These are phyloP conservation scores for Lactarius akahatsu DNA, from an alignment of 768 basidiomycete genomes.

Conservation along the genomic window DNA sequence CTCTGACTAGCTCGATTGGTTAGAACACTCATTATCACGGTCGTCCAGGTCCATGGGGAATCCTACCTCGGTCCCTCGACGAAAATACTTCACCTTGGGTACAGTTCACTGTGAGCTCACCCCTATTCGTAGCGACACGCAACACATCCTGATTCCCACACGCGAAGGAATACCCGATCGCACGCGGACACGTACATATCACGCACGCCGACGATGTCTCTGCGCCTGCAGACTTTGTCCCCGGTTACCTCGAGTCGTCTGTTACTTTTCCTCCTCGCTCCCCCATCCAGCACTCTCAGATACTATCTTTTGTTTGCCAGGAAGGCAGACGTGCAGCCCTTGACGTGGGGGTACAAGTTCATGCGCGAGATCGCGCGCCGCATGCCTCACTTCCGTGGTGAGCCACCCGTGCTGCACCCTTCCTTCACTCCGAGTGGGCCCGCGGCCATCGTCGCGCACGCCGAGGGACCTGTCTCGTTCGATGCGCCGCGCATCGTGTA, in stretches of 20 bases:
- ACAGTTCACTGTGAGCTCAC: conserved; percentile 17
- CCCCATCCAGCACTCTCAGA: conserved; percentile 33
- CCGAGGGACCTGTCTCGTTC: too few relatives aligned
- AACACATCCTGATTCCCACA: not conserved
- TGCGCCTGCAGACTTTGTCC: conserved; percentile 29
- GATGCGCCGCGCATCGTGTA: too few relatives aligned
- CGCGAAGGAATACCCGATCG: conserved; percentile 25
- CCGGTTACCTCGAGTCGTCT: conserved; percentile 41
- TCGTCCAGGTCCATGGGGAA: conserved; percentile 25
- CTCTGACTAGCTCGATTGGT: not conserved
- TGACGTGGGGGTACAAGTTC: too few relatives aligned
- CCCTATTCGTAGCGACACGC: too few relatives aligned
- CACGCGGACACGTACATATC: conserved; percentile 30
- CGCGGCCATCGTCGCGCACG: too few relatives aligned
- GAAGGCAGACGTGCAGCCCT: conserved; percentile 33
- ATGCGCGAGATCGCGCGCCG: too few relatives aligned
- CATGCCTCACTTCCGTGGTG: too few relatives aligned
- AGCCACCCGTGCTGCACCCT: too few relatives aligned
- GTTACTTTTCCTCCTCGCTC: conserved; percentile 49
- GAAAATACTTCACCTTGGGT: conserved; percentile 25
- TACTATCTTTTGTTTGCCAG: conserved; percentile 28
- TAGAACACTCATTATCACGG: not conserved
- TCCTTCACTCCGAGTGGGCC: too few relatives aligned
- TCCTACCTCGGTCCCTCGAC: conserved; percentile 11
- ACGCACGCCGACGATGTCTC: conserved; percentile 23